These are phyloP conservation scores for Sonneratia alba DNA, from an alignment of 345 rosid genomes.

Conservation along the genomic window DNA sequence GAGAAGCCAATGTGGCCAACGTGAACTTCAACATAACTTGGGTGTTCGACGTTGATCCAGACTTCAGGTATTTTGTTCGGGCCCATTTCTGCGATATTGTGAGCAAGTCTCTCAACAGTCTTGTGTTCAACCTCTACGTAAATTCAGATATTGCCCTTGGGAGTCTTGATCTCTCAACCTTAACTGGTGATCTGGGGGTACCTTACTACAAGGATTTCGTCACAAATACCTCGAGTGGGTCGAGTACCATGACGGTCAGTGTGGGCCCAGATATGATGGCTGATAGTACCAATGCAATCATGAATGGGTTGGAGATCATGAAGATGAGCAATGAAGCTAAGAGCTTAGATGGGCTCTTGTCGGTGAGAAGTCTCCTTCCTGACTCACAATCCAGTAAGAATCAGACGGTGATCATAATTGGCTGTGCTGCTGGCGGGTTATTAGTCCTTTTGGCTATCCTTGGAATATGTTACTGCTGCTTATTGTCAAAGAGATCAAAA, in stretches of 20 bases:
- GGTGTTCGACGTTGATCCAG: slow-evolving; percentile 62
- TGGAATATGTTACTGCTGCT: slow-evolving; percentile 55
- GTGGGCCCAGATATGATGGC: slow-evolving; percentile 72
- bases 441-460: slow-evolving; percentile 27
- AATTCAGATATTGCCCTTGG: slow-evolving; percentile 59
- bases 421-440: slow-evolving; percentile 39
- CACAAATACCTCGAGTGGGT: slow-evolving; percentile 52
- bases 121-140: slow-evolving; percentile 73
- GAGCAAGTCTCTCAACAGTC: slow-evolving; percentile 59
- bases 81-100: slow-evolving; percentile 81
- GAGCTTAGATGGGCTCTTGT: slow-evolving; percentile 61
- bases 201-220: slow-evolving; percentile 79
- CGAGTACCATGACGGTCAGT: slow-evolving; percentile 55
- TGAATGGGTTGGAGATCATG: slow-evolving; percentile 89
- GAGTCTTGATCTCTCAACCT: slow-evolving; percentile 67
- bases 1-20: slow-evolving; percentile 57
- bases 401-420: slow-evolving; percentile 30
- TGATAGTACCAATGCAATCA: slow-evolving; percentile 46
- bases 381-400: slow-evolving; percentile 31
- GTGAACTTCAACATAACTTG: slow-evolving; percentile 82
- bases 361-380: slow-evolving; percentile 51
- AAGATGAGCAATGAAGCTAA: slow-evolving; percentile 70
- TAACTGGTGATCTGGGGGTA: slow-evolving; percentile 34
- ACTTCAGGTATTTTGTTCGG: slow-evolving; percentile 74
- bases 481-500: slow-evolving; percentile 41